phyloP scores from a whole-genome alignment of 805 yeast genomes.

The Candida vaughaniae region DNA sequence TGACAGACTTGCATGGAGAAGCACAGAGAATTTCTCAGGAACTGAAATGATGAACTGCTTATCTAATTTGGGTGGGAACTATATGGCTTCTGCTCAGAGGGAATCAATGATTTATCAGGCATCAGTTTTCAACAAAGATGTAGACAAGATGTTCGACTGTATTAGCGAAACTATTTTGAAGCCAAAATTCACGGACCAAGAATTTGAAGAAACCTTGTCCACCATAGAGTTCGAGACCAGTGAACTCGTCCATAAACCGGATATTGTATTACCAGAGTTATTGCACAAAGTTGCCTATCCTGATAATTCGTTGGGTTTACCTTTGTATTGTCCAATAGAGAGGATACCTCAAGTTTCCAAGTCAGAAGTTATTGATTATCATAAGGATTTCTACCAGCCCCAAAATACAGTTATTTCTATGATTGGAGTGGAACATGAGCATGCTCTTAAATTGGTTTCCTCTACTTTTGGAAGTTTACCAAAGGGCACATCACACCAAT shows the following conservation, averaged over 20 bases:
- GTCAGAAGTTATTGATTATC: slow-evolving; percentile 56
- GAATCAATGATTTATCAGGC: slow-evolving; percentile 94
- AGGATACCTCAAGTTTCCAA: slow-evolving; percentile 55
- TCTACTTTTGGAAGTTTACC: slow-evolving; percentile 51
- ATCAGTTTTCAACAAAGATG: slow-evolving; percentile 84
- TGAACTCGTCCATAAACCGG: slow-evolving; percentile 82
- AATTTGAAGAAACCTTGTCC: slow-evolving; percentile 67
- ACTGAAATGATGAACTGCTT: slow-evolving; percentile 71
- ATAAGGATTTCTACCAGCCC: slow-evolving; percentile 69
- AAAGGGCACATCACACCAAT: neutral
- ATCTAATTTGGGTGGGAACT: slow-evolving; percentile 87
- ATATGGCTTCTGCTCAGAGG: slow-evolving; percentile 88
- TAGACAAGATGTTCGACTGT: slow-evolving; percentile 72
- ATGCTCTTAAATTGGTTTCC: slow-evolving; percentile 63
- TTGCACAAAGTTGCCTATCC: slow-evolving; percentile 80
- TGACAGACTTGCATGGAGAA: slow-evolving; percentile 83
- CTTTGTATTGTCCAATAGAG: slow-evolving; percentile 78
- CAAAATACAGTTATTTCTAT: slow-evolving; percentile 81
- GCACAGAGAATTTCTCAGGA: slow-evolving; percentile 59
- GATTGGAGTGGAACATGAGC: slow-evolving; percentile 75
- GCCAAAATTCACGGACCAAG: slow-evolving; percentile 68
- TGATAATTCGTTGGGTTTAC: slow-evolving; percentile 76
- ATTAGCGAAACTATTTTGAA: slow-evolving; percentile 74
- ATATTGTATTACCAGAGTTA: slow-evolving; percentile 83
- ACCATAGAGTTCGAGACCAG: slow-evolving; percentile 80